Evolutionary conservation across 352 stramenopile species (phyloP), one percentile per base, ranked within the genome.

Genomic region (Phytophthora gonapodyides): DNA sequence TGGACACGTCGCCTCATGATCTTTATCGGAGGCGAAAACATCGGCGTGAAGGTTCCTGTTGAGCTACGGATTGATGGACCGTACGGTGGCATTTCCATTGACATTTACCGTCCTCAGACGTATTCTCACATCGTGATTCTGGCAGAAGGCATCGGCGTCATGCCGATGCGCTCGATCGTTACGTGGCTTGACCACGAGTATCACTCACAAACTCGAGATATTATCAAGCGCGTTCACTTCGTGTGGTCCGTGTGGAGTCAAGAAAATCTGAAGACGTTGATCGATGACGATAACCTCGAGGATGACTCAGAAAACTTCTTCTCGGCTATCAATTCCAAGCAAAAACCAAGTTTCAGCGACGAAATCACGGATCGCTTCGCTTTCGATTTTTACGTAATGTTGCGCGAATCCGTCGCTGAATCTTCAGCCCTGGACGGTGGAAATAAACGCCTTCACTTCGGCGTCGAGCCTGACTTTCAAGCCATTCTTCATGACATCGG

Each of bases 91-190:
- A 30, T 72, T 0, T 47, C 52, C 16, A 50, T 85, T 57, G 70
- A 85, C 45, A 64, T 85, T 27, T 49, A 75, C n/a, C 42, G 54
- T 53, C 27, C 48, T 9, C 30, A 21, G 1, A 54, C 34, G 8
- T 82, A 82, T 57, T 78, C 73, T 8, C 69, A 81, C 69, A 38
- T 79, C 3, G 60, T 68, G 13, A 58, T 84, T 16, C 27, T 81
- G 13, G 57, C 56, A 16, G 73, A 69, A 8, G 73, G 73, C 34
- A 70, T 81, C 19, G 73, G 73, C 11, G 34, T 78, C 21, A 78
- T 69, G 1, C 69, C 73, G 0, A 76, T 81, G 61, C 40, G 68
- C 5, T 68, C 58, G 11, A 27, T 77, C 4, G 52, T 61, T 7
- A 80, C 73, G 33, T 53, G 62, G 12, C 24, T 73, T 1, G 19